Base-by-base conservation (phyloP, 768 basidiomycete genomes). In the Lactarius evosmus region DNA sequence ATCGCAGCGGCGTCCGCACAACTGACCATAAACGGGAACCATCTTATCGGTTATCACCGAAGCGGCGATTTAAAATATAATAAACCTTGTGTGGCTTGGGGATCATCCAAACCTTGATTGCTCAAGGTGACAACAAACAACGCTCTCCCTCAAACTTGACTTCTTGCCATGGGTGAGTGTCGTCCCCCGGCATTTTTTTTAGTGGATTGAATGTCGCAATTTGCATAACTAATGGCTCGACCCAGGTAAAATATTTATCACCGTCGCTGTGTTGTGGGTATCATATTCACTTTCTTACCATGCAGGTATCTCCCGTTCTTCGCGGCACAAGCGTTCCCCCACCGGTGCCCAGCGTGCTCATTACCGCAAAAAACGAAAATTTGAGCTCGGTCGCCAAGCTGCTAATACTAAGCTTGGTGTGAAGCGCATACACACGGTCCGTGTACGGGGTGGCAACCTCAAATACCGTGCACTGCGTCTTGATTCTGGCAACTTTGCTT, bases 301-400 rank as follows among this genome's bases (percentile, higher is more conserved):
- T 69, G 34, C 71, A 94, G 95, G 95, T 93, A 98, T 98, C 77
- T 91, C 96, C 74, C 90, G 96, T 73, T 86, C 94, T 69, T 96
- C 95, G 73, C 85, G 96, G 76, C 94, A 98, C 85, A 98, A 98
- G 81, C 93, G 95, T 76, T 91, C 94, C 70, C 89, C 85, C 72
- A 88, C 93, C 55, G 96, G 93, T 73, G 93, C 91, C 65, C 91
- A 94, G 79, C 89, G 91, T 72, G 87, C 94, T 72, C 87, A 90
- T 81, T 96, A 95, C 82, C 93, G 96, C 84, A 99, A 99, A 86
- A 99, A 98, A 93, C 88, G 97, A 89, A 98, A 98, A 83, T 98
- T 98, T 80, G 97, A 99, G 85, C 88, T 98, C 73, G 97, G 96
- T 75, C 94, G 97, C 75, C 97, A 98, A 77, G 82, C 97, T 63